phyloP scores from a whole-genome alignment of 2,329 filamentous ascomycete genomes.

The Fusarium albosuccineum region DNA sequence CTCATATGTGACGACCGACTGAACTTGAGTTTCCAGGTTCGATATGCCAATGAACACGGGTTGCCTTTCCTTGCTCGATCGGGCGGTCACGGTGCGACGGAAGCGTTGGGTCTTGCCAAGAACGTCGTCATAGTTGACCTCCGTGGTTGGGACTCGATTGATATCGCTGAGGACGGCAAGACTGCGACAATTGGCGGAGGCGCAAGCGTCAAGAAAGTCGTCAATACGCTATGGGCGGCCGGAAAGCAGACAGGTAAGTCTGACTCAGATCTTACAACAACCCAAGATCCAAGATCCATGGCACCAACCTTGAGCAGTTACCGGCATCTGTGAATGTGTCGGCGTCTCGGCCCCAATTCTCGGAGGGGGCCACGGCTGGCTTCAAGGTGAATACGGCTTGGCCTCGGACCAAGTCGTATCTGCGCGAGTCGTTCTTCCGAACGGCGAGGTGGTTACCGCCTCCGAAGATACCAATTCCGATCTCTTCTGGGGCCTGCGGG shows the following conservation, averaged over 20 bases:
- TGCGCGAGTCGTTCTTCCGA: slow-evolving; percentile 50
- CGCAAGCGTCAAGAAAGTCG: slow-evolving; percentile 22
- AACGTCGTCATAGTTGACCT: slow-evolving; percentile 26
- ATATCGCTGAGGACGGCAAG: slow-evolving; percentile 1
- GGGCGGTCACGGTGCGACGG: slow-evolving; percentile 29
- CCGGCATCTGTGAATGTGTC: slow-evolving; percentile 46
- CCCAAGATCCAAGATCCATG: background rate
- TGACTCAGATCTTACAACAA: background rate
- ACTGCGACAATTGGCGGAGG: slow-evolving; percentile 21
- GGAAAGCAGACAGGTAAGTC: slow-evolving; percentile 32
- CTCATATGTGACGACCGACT: fast-evolving
- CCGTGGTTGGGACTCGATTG: slow-evolving; percentile 2
- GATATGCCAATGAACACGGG: slow-evolving; percentile 21
- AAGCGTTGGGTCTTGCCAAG: slow-evolving; percentile 24
- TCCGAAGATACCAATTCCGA: slow-evolving; percentile 42
- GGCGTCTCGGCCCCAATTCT: slow-evolving; percentile 48
- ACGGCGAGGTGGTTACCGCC: slow-evolving; percentile 44
- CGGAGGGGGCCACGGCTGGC: slow-evolving; percentile 50
- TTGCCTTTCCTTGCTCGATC: slow-evolving; percentile 30
- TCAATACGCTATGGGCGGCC: slow-evolving; percentile 12
- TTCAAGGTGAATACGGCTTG: slow-evolving; percentile 48
- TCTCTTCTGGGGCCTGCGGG: slow-evolving; percentile 53
- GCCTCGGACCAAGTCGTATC: slow-evolving; percentile 52
- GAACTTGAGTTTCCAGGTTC: slow-evolving; percentile 9
- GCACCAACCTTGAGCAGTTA: slow-evolving; percentile 27